Evolutionary conservation across 2,329 filamentous ascomycete species (phyloP), one percentile per base, ranked within the genome.

Genomic region (Penicillium sp.): DNA sequence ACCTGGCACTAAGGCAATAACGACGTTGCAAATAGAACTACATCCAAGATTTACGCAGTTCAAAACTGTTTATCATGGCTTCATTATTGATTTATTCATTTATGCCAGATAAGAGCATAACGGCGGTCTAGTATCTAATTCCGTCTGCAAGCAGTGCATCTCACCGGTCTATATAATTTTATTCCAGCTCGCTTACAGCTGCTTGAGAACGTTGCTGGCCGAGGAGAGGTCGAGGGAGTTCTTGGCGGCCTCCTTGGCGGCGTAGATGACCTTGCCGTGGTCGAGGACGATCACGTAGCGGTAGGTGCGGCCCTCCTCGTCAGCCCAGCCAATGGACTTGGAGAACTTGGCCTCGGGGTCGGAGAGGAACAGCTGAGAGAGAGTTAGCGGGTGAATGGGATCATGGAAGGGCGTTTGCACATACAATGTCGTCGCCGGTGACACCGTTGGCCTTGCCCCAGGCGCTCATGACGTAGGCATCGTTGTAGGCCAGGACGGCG

Each of bases 401-500:
- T 18, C 14, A 4, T 24, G 27, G 10, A 5, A 4, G 2, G 35
- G n/a, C 10, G n/a, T 27, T 6, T 16, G 27, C 42, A 33, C 79
- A 52, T 72, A 86, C 80, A 64, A 88, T 83, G 65, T 82, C 81
- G 63, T 92, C 86, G 58, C 85, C 84, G 68, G 82, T 86, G 68
- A 92, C 79, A 47, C 81, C 80, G 76, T 95, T 92, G 68, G 90
- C 90, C 82, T 95, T 95, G 75, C 85, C 87, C 89, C 89, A 94
- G 48, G 88, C 90, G 64, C 84, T 86, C 89, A 92, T 92, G 72
- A 95, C 90, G 69, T 81, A 95, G 58, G 86, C 79, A 75, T 95
- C 91, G 75, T 95, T 95, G 79, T 79, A 87, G 54, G 90, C 88
- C 67, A 95, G 86, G 68, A 94, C 84, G 61, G 90, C 82, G 65